Conservation (phyloP, 2,329 filamentous ascomycete species). For the Phialophora tarda region DNA sequence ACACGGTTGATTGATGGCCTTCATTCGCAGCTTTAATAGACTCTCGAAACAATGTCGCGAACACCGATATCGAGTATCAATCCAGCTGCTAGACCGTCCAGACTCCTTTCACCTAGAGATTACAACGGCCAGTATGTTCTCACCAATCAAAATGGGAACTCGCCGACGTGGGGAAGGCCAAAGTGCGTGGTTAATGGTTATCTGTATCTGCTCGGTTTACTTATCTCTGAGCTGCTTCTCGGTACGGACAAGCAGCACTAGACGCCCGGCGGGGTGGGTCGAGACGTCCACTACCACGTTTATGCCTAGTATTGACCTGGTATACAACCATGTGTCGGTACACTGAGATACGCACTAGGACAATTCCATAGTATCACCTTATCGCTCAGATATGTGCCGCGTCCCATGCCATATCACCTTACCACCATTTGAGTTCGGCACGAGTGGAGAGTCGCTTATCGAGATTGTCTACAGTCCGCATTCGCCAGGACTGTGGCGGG, state of each 20-base stretch:
- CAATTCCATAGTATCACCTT: not conserved
- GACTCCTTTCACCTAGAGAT: not conserved
- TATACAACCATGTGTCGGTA: not conserved
- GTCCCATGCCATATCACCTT: not conserved
- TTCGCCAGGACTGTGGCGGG: not conserved
- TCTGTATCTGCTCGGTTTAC: not conserved
- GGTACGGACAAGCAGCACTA: not conserved
- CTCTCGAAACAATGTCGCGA: conserved; percentile 2
- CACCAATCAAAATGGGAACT: conserved; percentile 6
- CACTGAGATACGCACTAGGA: not conserved
- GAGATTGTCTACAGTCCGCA: conserved; percentile 1
- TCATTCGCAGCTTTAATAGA: conserved; percentile 17
- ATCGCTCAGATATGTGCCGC: not conserved
- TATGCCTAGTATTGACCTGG: no score
- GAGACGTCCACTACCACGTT: no score
- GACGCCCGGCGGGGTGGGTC: no score
- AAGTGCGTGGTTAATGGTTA: conserved; percentile 14
- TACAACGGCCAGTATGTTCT: not conserved
- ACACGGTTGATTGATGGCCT: conserved; percentile 12
- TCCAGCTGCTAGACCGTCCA: conserved; percentile 6
- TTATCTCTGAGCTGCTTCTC: not conserved
- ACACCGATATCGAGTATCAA: conserved; percentile 16
- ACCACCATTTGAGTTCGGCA: not conserved
- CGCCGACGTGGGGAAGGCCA: conserved; percentile 14
- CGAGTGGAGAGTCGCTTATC: not conserved